A percentile compares a stretch with the other conserved stretches of the same genome.
These are phyloP conservation scores for Cercospora nicotianae DNA, from an alignment of 2,329 filamentous ascomycete species.

Conservation along the genomic window DNA sequence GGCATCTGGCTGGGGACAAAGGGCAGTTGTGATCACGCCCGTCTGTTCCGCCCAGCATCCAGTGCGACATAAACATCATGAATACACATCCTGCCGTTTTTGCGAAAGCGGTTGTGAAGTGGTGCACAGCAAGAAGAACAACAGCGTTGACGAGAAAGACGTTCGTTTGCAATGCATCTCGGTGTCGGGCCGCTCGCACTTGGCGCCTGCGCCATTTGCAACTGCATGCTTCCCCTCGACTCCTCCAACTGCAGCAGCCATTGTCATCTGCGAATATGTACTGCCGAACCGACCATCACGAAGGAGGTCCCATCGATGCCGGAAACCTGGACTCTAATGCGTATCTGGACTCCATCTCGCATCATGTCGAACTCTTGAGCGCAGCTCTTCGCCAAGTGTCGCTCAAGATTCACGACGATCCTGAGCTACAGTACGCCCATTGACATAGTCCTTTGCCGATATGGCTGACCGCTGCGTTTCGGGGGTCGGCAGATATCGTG, in stretches of 20 bases:
- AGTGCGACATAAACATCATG: neutral
- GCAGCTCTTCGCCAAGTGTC: slow-evolving; percentile 49
- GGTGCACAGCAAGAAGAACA: neutral
- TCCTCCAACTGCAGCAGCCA: neutral
- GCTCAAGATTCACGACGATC: slow-evolving; percentile 53
- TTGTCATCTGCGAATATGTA: neutral
- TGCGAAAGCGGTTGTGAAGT: neutral
- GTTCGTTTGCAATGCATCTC: neutral
- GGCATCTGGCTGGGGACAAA: neutral
- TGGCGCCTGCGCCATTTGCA: neutral
- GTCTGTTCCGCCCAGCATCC: neutral
- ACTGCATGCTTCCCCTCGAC: neutral
- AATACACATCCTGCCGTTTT: neutral
- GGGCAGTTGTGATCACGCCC: neutral
- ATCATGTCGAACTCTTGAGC: slow-evolving; percentile 45
- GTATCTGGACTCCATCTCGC: slow-evolving; percentile 38
- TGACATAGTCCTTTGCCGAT: slow-evolving; percentile 34
- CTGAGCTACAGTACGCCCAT: slow-evolving; percentile 48
- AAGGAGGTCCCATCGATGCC: slow-evolving; percentile 20
- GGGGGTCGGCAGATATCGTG: slow-evolving; percentile 2
- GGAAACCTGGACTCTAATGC: neutral
- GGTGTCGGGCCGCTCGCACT: neutral
- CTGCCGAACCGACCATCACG: neutral
- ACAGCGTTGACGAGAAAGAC: neutral
- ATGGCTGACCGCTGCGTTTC: neutral